Evolutionary conservation across 1,139 yeast genomes (phyloP).

Genomic region (Groenewaldozyma sp.): DNA sequence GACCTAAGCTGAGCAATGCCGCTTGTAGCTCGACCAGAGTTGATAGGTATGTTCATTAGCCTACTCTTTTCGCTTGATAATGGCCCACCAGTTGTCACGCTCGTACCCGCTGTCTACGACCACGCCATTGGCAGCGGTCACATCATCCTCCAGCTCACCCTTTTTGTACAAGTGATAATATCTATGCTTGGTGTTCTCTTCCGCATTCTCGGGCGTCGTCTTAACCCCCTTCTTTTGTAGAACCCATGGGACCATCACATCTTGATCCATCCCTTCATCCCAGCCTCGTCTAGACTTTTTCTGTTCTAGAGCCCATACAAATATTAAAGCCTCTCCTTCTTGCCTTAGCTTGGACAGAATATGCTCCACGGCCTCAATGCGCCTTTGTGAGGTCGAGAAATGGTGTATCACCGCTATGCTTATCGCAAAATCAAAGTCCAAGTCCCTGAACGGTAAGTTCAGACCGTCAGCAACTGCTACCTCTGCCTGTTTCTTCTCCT

Average conservation of each 20-base stretch:
- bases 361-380: constrained; percentile 63
- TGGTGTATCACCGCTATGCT: constrained; percentile 96
- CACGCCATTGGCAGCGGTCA: constrained; percentile 54
- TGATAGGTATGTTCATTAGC: too few relatives aligned
- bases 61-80: constrained; percentile 32
- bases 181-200: constrained; percentile 39
- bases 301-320: constrained; percentile 97
- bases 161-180: constrained; percentile 78
- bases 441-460: constrained; percentile 51
- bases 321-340: constrained; percentile 67
- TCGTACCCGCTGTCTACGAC: constrained; percentile 76
- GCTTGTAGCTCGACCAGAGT: too few relatives aligned
- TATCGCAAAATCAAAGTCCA: constrained; percentile 76
- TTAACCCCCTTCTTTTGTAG: constrained; percentile 33
- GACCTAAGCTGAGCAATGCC: too few relatives aligned
- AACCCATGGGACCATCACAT: constrained; percentile 94
- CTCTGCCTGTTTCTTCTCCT: constrained; percentile 35
- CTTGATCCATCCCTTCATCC: constrained; percentile 85
- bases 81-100: constrained; percentile 89
- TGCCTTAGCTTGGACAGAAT: constrained; percentile 48
- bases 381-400: constrained; percentile 73
- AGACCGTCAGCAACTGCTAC: constrained; percentile 72
- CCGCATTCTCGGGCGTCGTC: constrained; percentile 14
- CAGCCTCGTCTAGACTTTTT: constrained; percentile 79
- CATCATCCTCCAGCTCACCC: constrained; percentile 74